Evolutionary conservation across 2,329 filamentous ascomycete species (phyloP).

Genomic region (Claviceps sp.): DNA sequence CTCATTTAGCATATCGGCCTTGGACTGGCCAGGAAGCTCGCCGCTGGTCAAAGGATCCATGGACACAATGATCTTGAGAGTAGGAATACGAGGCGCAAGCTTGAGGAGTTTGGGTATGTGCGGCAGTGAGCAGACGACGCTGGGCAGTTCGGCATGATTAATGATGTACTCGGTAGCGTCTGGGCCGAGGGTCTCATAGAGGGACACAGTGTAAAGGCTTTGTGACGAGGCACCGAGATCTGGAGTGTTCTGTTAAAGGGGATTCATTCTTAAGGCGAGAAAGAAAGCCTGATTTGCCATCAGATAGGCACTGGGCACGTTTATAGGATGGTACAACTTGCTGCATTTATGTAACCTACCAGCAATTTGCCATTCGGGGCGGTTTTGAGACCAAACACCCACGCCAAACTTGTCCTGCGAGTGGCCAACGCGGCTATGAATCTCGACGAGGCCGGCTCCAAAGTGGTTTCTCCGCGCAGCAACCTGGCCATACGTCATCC

Average conservation of each 20-base stretch:
- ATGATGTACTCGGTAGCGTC: conserved; percentile 92
- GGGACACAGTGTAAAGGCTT: conserved; percentile 75
- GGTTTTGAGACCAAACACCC: conserved; percentile 77
- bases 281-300: neutral
- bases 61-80: conserved; percentile 76
- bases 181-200: conserved; percentile 91
- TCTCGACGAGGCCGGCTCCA: conserved; percentile 70
- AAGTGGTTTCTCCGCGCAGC: conserved; percentile 68
- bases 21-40: conserved; percentile 65
- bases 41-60: conserved; percentile 72
- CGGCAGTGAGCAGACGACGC: conserved; percentile 64
- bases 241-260: conserved; percentile 17
- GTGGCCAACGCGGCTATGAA: conserved; percentile 63
- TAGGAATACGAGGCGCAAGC: conserved; percentile 61
- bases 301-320: neutral
- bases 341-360: conserved; percentile 28
- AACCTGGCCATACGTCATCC: conserved; percentile 73
- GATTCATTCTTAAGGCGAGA: neutral
- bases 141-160: conserved; percentile 68
- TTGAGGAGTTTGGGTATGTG: conserved; percentile 75
- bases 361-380: conserved; percentile 76
- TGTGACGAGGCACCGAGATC: conserved; percentile 83
- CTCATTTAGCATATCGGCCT: conserved; percentile 61
- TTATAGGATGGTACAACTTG: neutral
- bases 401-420: conserved; percentile 51